Percentiles rank a stretch among this genome's conserved stretches.
These are phyloP conservation scores for Pulveroboletus frians DNA, from an alignment of 768 basidiomycete genomes.

Conservation along the genomic window DNA sequence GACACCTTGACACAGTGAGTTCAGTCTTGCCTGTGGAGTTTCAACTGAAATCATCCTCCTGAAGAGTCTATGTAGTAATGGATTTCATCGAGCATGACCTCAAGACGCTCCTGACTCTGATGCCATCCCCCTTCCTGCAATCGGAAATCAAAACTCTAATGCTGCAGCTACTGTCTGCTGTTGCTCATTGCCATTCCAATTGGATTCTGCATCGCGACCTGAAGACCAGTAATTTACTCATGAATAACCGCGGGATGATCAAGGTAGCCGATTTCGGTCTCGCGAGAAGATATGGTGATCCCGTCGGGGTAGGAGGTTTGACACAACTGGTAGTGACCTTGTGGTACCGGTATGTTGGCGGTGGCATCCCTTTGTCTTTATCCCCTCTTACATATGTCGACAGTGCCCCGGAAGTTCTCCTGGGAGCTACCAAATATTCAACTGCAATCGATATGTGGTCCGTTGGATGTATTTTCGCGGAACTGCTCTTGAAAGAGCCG, in stretches of 20 bases:
- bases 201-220: constrained; percentile 98
- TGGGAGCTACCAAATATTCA: constrained; percentile 90
- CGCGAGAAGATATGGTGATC: constrained; percentile 93
- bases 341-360: constrained; percentile 83
- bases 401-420: constrained; percentile 91
- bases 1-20: constrained; percentile 98
- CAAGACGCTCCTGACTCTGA: constrained; percentile 88
- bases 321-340: constrained; percentile 97
- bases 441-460: constrained; percentile 99
- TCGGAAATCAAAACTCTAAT: constrained; percentile 98
- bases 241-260: constrained; percentile 99
- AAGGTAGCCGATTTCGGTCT: constrained; percentile 99
- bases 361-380: constrained; percentile 8
- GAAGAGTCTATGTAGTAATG: constrained; percentile 98
- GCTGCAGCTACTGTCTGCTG: constrained; percentile 88
- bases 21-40: constrained; percentile 10
- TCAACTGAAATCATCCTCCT: constrained; percentile 10
- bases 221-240: constrained; percentile 94
- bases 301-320: constrained; percentile 92
- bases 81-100: constrained; percentile 99
- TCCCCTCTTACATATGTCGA: constrained; percentile 8
- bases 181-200: constrained; percentile 88
- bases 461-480: constrained; percentile 97
- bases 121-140: constrained; percentile 95
- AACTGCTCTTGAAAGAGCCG: constrained; percentile 90